A percentile compares a stretch with the other conserved stretches of the same genome.
These are phyloP conservation scores for Colletotrichum tropicicola DNA, from an alignment of 2,329 filamentous ascomycete species.

Conservation along the genomic window DNA sequence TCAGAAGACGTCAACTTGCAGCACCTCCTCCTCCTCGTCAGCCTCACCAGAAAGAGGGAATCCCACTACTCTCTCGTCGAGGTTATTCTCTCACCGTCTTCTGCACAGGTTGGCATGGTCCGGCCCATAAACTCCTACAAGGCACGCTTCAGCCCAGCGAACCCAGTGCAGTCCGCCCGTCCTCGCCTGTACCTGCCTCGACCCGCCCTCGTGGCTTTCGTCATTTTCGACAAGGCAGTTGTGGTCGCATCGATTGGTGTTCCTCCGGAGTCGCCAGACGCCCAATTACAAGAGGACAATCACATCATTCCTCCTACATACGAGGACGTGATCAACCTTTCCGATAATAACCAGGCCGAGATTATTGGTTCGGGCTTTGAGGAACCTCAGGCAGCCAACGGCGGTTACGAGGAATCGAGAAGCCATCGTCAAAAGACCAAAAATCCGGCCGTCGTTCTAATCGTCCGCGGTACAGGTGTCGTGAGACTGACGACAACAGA, in stretches of 20 bases:
- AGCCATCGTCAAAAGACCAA: slow-evolving; percentile 64
- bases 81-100: slow-evolving; percentile 65
- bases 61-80: slow-evolving; percentile 82
- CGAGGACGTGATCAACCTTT: slow-evolving; percentile 88
- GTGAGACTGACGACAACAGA: slow-evolving; percentile 68
- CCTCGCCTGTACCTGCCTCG: slow-evolving; percentile 81
- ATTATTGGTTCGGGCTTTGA: slow-evolving; percentile 72
- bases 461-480: slow-evolving; percentile 70
- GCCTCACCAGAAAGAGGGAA: slow-evolving; percentile 59
- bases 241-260: slow-evolving; percentile 78
- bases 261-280: slow-evolving; percentile 75
- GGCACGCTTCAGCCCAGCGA: slow-evolving; percentile 54
- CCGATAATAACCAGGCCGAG: slow-evolving; percentile 69
- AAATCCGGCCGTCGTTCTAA: slow-evolving; percentile 68
- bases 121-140: slow-evolving; percentile 74
- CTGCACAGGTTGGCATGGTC: slow-evolving; percentile 69
- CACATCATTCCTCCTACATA: slow-evolving; percentile 73
- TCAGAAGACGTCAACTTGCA: slow-evolving; percentile 61
- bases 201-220: slow-evolving; percentile 81
- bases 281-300: slow-evolving; percentile 76
- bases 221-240: slow-evolving; percentile 81
- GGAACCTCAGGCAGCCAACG: slow-evolving; percentile 53
- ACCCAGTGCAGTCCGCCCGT: slow-evolving; percentile 50
- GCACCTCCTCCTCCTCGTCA: slow-evolving; percentile 70
- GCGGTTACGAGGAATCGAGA: slow-evolving; percentile 54